phyloP scores from a whole-genome alignment of 495 filamentous ascomycete species.

The Aspergillus bertholletiae region DNA sequence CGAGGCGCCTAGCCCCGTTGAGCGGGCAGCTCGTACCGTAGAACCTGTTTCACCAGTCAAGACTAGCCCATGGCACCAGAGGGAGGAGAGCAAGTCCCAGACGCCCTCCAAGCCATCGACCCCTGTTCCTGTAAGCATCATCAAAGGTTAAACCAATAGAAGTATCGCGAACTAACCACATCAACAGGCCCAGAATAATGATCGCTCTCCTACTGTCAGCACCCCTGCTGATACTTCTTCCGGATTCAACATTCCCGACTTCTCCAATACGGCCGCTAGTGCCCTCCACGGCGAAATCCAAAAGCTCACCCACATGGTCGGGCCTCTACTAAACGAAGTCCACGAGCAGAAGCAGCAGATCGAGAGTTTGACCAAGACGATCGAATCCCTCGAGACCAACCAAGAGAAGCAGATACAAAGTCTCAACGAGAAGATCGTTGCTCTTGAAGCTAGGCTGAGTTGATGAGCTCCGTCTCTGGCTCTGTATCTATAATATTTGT shows the following conservation, averaged over 20 bases:
- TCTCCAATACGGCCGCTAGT: slow-evolving; percentile 15
- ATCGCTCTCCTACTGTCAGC: slow-evolving; percentile 9
- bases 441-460: slow-evolving; percentile 10
- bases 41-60: slow-evolving; percentile 34
- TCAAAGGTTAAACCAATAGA: background rate
- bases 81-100: slow-evolving; percentile 27
- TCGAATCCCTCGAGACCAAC: slow-evolving; percentile 45
- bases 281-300: slow-evolving; percentile 39
- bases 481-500: slow-evolving; percentile 5
- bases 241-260: slow-evolving; percentile 15
- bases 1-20: slow-evolving; percentile 65
- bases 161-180: slow-evolving; percentile 4
- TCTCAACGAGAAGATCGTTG: background rate
- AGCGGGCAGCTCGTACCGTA: slow-evolving; percentile 39
- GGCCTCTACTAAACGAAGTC: slow-evolving; percentile 40
- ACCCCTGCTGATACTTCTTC: slow-evolving; percentile 18
- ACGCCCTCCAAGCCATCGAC: slow-evolving; percentile 1
- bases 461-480: slow-evolving; percentile 13
- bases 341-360: slow-evolving; percentile 42
- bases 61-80: slow-evolving; percentile 30
- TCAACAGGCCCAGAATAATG: slow-evolving; percentile 10
- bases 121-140: slow-evolving; percentile 13
- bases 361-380: slow-evolving; percentile 41
- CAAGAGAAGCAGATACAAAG: background rate
- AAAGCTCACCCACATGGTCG: slow-evolving; percentile 41